Percentiles rank a stretch among this genome's conserved stretches.
These are phyloP conservation scores for Pyracantha coccinea DNA, from an alignment of 331 rosid genomes.

Conservation along the genomic window DNA sequence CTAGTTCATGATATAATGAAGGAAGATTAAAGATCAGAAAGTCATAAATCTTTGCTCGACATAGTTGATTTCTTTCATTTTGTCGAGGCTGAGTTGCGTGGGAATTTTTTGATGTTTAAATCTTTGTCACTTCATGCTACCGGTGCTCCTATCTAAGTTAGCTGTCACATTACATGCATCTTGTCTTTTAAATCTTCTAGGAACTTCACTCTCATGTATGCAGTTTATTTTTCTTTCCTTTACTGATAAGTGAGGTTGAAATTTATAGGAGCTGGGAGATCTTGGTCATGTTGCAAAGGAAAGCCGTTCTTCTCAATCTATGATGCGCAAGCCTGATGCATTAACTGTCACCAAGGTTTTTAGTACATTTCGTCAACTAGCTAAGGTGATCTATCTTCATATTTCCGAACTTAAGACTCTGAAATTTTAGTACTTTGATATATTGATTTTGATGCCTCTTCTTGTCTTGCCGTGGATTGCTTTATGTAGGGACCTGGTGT, in stretches of 20 bases:
- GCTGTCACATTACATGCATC: background rate
- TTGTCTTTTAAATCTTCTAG: background rate
- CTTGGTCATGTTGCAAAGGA: constrained; percentile 79
- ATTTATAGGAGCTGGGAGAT: constrained; percentile 64
- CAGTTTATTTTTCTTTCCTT: background rate
- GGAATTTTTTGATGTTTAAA: background rate
- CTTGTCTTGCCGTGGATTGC: background rate
- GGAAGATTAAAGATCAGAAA: background rate
- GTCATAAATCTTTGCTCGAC: background rate
- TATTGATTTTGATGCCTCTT: background rate
- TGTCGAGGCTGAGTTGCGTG: background rate
- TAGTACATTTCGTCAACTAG: constrained; percentile 59
- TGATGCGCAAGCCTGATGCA: constrained; percentile 80
- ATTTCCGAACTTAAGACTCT: background rate
- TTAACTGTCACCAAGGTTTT: constrained; percentile 76
- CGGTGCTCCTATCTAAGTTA: background rate
- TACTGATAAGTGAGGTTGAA: constrained; percentile 10
- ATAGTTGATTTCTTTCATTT: background rate
- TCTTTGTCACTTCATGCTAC: background rate
- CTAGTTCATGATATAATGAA: background rate
- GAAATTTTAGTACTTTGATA: background rate
- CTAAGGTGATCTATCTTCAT: constrained; percentile 44
- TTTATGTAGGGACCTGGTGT: background rate
- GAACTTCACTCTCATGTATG: background rate
- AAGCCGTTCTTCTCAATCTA: constrained; percentile 73